Conservation (phyloP, 192 early-diverging fungal species). For the Mortierella antarctica region DNA sequence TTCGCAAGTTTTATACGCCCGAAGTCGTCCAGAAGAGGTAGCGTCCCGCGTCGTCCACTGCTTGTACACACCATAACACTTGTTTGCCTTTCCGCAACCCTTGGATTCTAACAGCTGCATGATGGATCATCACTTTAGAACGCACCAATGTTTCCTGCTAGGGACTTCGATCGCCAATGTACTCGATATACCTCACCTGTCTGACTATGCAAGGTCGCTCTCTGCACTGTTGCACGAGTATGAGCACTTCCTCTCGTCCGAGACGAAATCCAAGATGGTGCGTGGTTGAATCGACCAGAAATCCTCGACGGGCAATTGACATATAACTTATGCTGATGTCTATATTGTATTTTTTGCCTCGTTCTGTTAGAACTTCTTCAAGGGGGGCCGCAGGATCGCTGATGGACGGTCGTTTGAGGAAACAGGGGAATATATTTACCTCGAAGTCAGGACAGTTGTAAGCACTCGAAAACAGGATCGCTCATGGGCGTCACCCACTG, state of each 20-base stretch:
- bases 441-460: slow-evolving; percentile 20
- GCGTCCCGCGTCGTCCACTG: background rate
- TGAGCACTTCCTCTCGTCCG: slow-evolving; percentile 15
- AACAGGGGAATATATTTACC: slow-evolving; percentile 14
- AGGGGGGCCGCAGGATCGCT: background rate
- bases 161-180: slow-evolving; percentile 27
- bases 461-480: background rate
- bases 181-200: slow-evolving; percentile 22
- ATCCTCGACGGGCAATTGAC: background rate
- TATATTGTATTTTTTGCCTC: background rate
- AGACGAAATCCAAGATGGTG: slow-evolving; percentile 34
- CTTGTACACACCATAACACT: background rate
- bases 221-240: slow-evolving; percentile 15
- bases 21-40: slow-evolving; percentile 30
- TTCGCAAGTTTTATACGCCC: slow-evolving; percentile 14
- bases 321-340: background rate
- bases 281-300: background rate
- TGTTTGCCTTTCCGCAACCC: background rate
- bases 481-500: background rate
- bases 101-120: background rate
- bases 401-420: slow-evolving; percentile 12
- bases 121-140: slow-evolving; percentile 1
- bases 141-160: slow-evolving; percentile 21
- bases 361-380: slow-evolving; percentile 17
- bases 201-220: slow-evolving; percentile 17